These are phyloP conservation scores for Lactifluus subvellereus DNA, from an alignment of 768 basidiomycete species.

Conservation along the genomic window DNA sequence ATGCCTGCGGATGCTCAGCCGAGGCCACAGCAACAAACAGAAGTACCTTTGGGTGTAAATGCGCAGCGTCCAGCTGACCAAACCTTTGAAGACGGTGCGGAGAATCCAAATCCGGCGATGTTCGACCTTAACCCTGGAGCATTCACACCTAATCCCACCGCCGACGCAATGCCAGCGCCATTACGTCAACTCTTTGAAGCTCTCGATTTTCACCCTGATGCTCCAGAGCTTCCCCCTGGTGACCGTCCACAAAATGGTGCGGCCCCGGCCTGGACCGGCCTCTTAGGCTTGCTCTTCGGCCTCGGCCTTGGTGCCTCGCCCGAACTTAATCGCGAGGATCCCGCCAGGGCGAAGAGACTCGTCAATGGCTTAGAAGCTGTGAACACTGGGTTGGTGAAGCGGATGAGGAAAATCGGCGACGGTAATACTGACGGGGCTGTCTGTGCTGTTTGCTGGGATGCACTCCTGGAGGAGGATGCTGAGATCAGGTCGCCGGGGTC, in stretches of 20 bases:
- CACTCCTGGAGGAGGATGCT: slow-evolving; percentile 37
- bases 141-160: slow-evolving; percentile 4
- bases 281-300: slow-evolving; percentile 17
- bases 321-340: slow-evolving; percentile 49
- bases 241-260: slow-evolving; percentile 13
- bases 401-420: slow-evolving; percentile 50
- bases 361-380: slow-evolving; percentile 62
- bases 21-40: slow-evolving; percentile 6
- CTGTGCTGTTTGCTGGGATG: slow-evolving; percentile 78
- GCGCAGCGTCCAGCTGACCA: background rate
- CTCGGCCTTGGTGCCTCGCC: slow-evolving; percentile 13
- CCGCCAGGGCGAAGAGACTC: slow-evolving; percentile 58
- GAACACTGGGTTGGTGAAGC: slow-evolving; percentile 56
- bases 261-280: slow-evolving; percentile 12
- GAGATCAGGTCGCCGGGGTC: background rate
- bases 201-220: slow-evolving; percentile 4
- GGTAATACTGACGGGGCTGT: slow-evolving; percentile 37
- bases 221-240: background rate
- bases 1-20: slow-evolving; percentile 6
- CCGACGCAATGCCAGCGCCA: background rate
- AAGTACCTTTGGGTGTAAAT: background rate
- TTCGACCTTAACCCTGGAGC: background rate
- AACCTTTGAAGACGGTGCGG: background rate
- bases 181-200: slow-evolving; percentile 15
- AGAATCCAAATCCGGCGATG: background rate